Evolutionary conservation across 2,329 filamentous ascomycete species (phyloP).

Genomic region (Phoma sp.): DNA sequence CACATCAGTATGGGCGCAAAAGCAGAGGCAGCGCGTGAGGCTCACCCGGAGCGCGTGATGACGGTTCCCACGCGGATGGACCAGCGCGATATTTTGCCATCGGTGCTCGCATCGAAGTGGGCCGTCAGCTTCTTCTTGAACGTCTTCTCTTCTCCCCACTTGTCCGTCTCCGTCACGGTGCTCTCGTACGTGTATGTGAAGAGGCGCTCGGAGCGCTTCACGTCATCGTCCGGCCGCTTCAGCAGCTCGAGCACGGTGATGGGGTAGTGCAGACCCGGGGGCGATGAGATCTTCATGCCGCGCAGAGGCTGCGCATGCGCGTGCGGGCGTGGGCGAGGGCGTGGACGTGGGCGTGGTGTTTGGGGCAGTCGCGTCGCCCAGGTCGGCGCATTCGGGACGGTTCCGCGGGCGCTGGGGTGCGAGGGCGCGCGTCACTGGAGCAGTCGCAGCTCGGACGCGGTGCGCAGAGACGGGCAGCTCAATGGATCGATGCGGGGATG

Average conservation of each 20-base stretch:
- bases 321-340: conserved; percentile 8
- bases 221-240: conserved; percentile 75
- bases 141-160: conserved; percentile 75
- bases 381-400: conserved; percentile 43
- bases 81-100: conserved; percentile 82
- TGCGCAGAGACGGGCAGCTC: background rate
- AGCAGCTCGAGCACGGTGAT: conserved; percentile 89
- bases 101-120: conserved; percentile 82
- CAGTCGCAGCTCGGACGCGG: conserved; percentile 7
- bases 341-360: conserved; percentile 16
- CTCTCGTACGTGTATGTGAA: conserved; percentile 89
- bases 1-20: conserved; percentile 11
- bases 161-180: conserved; percentile 70
- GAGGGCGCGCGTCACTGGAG: conserved; percentile 18
- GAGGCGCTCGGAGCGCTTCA: conserved; percentile 78
- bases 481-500: background rate
- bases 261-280: conserved; percentile 77
- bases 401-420: conserved; percentile 18
- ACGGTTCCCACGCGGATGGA: conserved; percentile 71
- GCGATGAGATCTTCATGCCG: conserved; percentile 59
- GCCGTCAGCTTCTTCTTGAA: conserved; percentile 75
- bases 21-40: conserved; percentile 5
- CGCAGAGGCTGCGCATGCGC: conserved; percentile 42
- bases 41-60: conserved; percentile 59
- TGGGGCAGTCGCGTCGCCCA: conserved; percentile 37